Conservation (phyloP, 2,329 filamentous ascomycete species). For the Dendryphion nanum region DNA sequence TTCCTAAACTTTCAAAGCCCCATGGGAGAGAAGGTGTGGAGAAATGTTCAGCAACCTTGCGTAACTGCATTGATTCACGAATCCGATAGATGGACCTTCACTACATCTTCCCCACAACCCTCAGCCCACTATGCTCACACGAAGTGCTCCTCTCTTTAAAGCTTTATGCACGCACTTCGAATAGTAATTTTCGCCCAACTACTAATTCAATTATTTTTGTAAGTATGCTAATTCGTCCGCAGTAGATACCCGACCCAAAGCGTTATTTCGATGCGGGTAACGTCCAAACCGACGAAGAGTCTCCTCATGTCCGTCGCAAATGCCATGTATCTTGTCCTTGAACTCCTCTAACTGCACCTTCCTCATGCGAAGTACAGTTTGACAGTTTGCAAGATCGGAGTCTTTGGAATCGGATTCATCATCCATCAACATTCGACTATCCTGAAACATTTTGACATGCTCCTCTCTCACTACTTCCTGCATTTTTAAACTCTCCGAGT, state of each 20-base stretch:
- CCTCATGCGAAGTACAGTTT: neutral
- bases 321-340: neutral
- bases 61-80: no score
- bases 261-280: neutral
- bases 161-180: no score
- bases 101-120: no score
- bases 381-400: neutral
- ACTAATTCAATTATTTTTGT: neutral
- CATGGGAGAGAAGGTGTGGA: no score
- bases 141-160: no score
- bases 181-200: no score
- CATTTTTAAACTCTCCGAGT: neutral
- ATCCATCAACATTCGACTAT: neutral
- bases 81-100: no score
- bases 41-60: no score
- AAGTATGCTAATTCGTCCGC: neutral
- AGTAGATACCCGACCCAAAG: neutral
- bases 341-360: neutral
- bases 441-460: conserved; percentile 1
- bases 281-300: neutral
- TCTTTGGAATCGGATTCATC: neutral
- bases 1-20: no score
- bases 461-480: neutral
- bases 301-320: neutral
- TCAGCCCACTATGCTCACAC: no score